A percentile compares a stretch with the other conserved stretches of the same genome.
phyloP scores from a whole-genome alignment of 257 asterid species.

The Solanum bukasovii region DNA sequence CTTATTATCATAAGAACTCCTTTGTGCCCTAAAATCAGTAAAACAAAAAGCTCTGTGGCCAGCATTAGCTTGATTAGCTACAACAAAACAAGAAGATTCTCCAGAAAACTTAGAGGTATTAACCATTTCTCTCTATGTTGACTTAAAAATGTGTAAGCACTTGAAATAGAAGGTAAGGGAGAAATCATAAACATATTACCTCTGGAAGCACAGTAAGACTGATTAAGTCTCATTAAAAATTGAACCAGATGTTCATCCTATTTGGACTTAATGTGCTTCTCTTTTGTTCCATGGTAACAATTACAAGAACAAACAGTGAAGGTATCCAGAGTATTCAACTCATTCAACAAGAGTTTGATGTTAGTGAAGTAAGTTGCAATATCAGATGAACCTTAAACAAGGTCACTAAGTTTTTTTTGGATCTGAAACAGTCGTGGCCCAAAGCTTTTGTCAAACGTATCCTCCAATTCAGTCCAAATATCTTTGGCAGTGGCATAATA shows the following conservation, averaged over 20 bases:
- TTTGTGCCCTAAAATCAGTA: not conserved
- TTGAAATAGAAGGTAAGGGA: not conserved
- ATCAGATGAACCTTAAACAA: too few species aligned
- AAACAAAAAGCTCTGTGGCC: not conserved
- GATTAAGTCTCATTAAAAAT: not conserved
- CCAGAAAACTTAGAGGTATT: not conserved
- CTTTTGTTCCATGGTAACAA: too few species aligned
- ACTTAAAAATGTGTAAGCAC: not conserved
- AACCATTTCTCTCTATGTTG: not conserved
- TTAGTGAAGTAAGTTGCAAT: too few species aligned
- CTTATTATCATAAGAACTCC: not conserved
- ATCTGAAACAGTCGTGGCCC: too few species aligned
- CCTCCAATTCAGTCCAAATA: too few species aligned
- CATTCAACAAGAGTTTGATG: too few species aligned
- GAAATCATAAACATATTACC: not conserved
- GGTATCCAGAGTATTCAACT: too few species aligned
- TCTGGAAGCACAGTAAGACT: not conserved
- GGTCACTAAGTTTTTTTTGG: too few species aligned
- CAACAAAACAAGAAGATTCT: not conserved
- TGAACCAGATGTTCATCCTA: not conserved
- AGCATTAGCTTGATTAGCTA: not conserved
- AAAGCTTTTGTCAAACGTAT: too few species aligned
- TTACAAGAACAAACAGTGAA: too few species aligned
- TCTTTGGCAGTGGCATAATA: too few species aligned
- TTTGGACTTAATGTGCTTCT: not conserved